Evolutionary conservation across 169 alveolate species (phyloP).

Genomic region (Plasmodium fragile): DNA sequence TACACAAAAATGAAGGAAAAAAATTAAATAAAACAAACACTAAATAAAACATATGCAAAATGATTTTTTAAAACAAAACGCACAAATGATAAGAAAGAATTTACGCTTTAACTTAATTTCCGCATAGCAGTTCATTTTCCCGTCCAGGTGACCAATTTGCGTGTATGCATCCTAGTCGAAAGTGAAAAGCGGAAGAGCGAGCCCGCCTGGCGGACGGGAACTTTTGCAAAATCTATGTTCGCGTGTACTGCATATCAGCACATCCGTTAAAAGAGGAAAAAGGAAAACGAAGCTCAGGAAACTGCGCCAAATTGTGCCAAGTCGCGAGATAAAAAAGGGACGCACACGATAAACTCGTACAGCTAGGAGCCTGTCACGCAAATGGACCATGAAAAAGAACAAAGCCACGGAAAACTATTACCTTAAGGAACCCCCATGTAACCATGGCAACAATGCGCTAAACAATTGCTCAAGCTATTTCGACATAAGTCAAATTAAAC

Average conservation of each 20-base stretch:
- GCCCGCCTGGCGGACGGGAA: neutral
- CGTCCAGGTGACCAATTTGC: neutral
- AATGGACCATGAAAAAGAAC: conserved; percentile 38
- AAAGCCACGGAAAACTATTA: neutral
- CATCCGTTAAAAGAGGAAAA: neutral
- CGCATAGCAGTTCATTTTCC: neutral
- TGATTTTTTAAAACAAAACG: neutral
- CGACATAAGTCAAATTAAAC: conserved; percentile 39
- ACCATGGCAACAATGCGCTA: conserved; percentile 9
- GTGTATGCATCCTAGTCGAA: neutral
- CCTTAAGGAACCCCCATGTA: conserved; percentile 9
- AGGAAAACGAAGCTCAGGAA: neutral
- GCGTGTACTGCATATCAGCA: neutral
- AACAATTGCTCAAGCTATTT: conserved; percentile 41
- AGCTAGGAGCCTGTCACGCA: neutral
- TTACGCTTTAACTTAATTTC: neutral
- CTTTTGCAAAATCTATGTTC: neutral
- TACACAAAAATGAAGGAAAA: neutral
- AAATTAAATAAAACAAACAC: neutral
- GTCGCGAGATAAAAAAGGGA: neutral
- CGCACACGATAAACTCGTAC: neutral
- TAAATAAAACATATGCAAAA: neutral
- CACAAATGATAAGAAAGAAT: neutral
- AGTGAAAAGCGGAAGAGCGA: neutral
- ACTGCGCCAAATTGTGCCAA: neutral